phyloP scores from a whole-genome alignment of 768 basidiomycete genomes.

The Pisolithus sp. region DNA sequence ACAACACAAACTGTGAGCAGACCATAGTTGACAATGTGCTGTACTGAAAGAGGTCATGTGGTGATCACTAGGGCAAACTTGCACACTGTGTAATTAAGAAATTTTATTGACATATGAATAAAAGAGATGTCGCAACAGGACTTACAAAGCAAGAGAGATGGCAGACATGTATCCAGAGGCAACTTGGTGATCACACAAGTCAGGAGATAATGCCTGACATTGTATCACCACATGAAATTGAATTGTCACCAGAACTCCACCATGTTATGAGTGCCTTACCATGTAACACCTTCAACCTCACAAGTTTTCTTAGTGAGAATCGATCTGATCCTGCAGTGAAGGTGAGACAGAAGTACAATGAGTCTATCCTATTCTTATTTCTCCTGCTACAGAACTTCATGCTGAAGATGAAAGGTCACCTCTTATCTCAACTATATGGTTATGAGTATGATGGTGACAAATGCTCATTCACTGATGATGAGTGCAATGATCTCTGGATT shows the following conservation, averaged over 20 bases:
- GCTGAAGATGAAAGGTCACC: conserved; percentile 9
- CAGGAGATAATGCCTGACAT: neutral
- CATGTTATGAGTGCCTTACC: neutral
- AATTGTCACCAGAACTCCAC: neutral
- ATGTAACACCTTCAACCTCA: neutral
- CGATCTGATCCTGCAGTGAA: conserved; percentile 4
- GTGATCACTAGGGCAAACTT: conserved; percentile 28
- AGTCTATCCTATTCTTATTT: neutral
- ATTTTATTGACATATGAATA: conserved; percentile 32
- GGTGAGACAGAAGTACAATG: conserved; percentile 1
- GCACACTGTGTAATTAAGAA: conserved; percentile 32
- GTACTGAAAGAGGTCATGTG: neutral
- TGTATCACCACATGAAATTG: too few species aligned
- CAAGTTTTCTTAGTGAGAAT: neutral
- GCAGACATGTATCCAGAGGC: conserved; percentile 9
- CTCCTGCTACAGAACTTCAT: conserved; percentile 8
- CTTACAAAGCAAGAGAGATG: conserved; percentile 22
- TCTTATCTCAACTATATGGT: conserved; percentile 6
- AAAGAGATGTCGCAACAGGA: conserved; percentile 22
- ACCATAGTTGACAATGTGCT: neutral
- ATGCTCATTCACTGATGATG: conserved; percentile 2
- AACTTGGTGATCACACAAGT: neutral
- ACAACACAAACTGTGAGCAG: conserved; percentile 3
- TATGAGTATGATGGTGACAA: conserved; percentile 4
- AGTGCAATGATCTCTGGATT: conserved; percentile 11